Evolutionary conservation across 2,329 filamentous ascomycete genomes (phyloP).

Genomic region (Eutypella sp.): DNA sequence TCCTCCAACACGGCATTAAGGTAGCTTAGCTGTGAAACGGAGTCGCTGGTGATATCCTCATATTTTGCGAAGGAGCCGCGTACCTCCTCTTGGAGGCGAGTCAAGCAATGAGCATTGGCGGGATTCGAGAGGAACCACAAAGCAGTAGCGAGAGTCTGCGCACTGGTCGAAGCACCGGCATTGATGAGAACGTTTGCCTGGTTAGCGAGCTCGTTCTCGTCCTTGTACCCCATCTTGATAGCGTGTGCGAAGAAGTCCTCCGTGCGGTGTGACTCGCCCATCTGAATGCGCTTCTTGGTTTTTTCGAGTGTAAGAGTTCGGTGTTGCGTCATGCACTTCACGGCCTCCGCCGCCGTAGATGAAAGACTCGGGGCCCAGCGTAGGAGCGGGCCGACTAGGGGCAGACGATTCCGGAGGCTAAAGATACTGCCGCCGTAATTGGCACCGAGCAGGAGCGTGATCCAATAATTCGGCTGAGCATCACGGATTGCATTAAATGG

Average conservation of each 20-base stretch:
- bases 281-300: constrained; percentile 7
- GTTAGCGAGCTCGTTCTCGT: constrained; percentile 5
- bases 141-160: constrained; percentile 9
- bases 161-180: constrained; percentile 15
- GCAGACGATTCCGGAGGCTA: constrained; percentile 9
- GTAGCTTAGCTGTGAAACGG: constrained; percentile 18
- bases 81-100: constrained; percentile 9
- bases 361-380: constrained; percentile 6
- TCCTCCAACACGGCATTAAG: constrained; percentile 27
- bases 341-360: not conserved
- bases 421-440: constrained; percentile 5
- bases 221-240: constrained; percentile 5
- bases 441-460: constrained; percentile 10
- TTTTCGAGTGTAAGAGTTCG: constrained; percentile 9
- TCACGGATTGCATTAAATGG: constrained; percentile 12
- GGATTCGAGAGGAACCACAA: constrained; percentile 8
- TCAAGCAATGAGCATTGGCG: constrained; percentile 1
- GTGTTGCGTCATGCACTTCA: constrained; percentile 6
- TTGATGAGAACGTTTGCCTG: constrained; percentile 10
- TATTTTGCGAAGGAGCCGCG: constrained; percentile 5
- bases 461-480: constrained; percentile 10
- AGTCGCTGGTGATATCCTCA: constrained; percentile 11
- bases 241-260: constrained; percentile 12
- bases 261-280: constrained; percentile 9
- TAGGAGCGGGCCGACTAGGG: constrained; percentile 6